Conservation (phyloP, 257 asterid genomes). For the Fraxinus pennsylvanica region DNA sequence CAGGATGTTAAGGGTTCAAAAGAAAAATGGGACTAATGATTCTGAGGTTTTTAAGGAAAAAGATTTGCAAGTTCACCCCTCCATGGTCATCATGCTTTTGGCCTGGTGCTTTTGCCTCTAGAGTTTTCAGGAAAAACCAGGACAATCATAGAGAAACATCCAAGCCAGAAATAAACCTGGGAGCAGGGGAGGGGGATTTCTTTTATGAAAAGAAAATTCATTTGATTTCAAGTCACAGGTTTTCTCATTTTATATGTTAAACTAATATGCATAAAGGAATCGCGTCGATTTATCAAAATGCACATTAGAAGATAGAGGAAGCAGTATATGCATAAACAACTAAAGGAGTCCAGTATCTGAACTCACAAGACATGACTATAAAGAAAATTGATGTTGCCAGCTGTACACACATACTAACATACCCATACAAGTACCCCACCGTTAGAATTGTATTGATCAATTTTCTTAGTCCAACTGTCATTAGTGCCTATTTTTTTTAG, state of each 20-base stretch:
- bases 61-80: conserved; percentile 11
- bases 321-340: not conserved
- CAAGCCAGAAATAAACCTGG: not conserved
- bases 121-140: conserved; percentile 13
- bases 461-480: not conserved
- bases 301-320: not conserved
- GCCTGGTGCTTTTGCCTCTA: conserved; percentile 4
- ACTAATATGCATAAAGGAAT: not conserved
- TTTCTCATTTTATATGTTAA: not conserved
- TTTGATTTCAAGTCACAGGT: conserved; percentile 12
- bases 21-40: not conserved
- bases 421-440: not conserved
- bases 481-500: not conserved
- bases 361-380: not conserved
- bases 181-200: not conserved
- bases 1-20: not conserved
- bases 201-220: conserved; percentile 16
- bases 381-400: not conserved
- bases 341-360: not conserved
- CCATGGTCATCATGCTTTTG: conserved; percentile 8
- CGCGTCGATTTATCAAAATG: not conserved
- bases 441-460: not conserved
- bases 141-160: not conserved
- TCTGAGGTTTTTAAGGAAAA: conserved; percentile 16
- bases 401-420: not conserved